A percentile compares a stretch with the other conserved stretches of the same genome.
phyloP scores from a whole-genome alignment of 75 land plant species.

The Pseudotsuga menziesii region DNA sequence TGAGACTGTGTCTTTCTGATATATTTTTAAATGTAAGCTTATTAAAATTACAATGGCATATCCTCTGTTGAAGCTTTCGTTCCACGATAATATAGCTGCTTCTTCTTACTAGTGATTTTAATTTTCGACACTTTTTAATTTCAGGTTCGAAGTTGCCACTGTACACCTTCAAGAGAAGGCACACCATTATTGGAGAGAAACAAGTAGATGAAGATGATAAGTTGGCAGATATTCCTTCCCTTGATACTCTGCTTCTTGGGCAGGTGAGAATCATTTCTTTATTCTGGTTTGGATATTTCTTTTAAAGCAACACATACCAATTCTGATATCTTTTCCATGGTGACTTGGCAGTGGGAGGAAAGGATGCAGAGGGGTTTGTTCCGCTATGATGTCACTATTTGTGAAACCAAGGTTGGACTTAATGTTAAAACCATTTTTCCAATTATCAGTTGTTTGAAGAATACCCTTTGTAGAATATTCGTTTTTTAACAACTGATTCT shows the following conservation, averaged over 20 bases:
- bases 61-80: no score
- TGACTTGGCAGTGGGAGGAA: constrained; percentile 79
- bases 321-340: not conserved
- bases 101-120: not conserved
- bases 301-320: no score
- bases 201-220: not conserved
- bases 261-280: constrained; percentile 32
- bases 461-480: not conserved
- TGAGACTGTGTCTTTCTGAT: not conserved
- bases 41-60: no score
- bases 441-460: not conserved
- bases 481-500: not conserved
- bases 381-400: constrained; percentile 92
- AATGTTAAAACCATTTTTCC: constrained; percentile 8
- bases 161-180: constrained; percentile 42
- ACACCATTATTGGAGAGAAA: constrained; percentile 6
- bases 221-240: constrained; percentile 22
- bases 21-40: not conserved
- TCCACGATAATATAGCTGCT: not conserved
- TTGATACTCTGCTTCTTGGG: constrained; percentile 60
- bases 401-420: constrained; percentile 80
- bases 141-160: constrained; percentile 74
- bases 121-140: constrained; percentile 8
- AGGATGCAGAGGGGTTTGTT: constrained; percentile 75
- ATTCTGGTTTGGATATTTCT: not conserved